A percentile compares a stretch with the other conserved stretches of the same genome.
Evolutionary conservation across 441 rosid genomes (phyloP).

Genomic region (Populus trichocarpa): DNA sequence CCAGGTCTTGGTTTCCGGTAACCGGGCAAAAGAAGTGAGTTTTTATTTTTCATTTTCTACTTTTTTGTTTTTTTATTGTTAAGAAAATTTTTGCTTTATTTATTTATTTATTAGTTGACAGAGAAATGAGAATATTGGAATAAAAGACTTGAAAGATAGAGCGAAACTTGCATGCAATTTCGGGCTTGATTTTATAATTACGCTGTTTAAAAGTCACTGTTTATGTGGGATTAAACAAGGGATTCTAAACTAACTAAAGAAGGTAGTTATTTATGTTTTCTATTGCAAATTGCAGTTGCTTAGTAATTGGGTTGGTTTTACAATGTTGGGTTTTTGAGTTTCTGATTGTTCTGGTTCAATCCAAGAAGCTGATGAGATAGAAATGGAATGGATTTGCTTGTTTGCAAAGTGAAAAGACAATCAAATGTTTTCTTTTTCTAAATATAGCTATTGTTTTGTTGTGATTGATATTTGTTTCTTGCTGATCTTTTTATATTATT

Average conservation of each 20-base stretch:
- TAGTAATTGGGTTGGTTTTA: not conserved
- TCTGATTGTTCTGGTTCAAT: not conserved
- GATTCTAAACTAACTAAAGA: not conserved
- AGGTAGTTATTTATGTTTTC: not conserved
- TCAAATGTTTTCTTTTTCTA: not conserved
- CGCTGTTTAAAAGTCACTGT: not conserved
- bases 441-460: not conserved
- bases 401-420: no score
- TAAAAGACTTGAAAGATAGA: not conserved
- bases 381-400: no score
- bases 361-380: no score
- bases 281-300: not conserved
- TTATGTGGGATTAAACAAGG: not conserved
- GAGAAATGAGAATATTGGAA: constrained; percentile 4
- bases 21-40: constrained; percentile 58
- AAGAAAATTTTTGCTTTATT: no score
- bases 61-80: not conserved
- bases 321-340: not conserved
- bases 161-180: not conserved
- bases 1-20: constrained; percentile 81
- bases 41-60: not conserved
- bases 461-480: not conserved
- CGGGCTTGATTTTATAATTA: not conserved
- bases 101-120: constrained; percentile 6
- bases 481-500: no score